phyloP scores from a whole-genome alignment of 1,284 basidiomycete genomes.

The Apiotrichum sp. region DNA sequence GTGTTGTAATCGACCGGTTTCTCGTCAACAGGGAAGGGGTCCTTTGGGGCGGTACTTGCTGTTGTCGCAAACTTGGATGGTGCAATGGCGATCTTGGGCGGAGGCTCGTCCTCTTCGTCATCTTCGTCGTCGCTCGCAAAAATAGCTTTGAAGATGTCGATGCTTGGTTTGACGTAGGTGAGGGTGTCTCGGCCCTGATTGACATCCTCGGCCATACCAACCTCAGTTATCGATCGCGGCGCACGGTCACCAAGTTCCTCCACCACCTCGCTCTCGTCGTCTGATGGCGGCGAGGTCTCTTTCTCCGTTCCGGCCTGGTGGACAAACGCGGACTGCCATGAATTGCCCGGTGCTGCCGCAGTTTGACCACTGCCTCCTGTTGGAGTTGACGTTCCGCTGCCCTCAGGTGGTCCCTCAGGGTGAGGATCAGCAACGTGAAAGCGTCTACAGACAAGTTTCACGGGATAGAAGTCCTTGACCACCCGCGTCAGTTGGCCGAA shows the following conservation, averaged over 20 bases:
- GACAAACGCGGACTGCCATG: constrained; percentile 39
- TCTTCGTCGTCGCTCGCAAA: constrained; percentile 85
- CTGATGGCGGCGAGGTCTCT: constrained; percentile 1
- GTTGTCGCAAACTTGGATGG: constrained; percentile 14
- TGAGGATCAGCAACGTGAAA: constrained; percentile 85
- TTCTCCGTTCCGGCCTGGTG: constrained; percentile 22
- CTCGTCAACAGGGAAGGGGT: constrained; percentile 22
- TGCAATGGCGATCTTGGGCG: constrained; percentile 19
- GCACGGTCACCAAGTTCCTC: constrained; percentile 22
- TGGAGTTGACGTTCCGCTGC: constrained; percentile 6
- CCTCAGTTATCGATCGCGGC: constrained; percentile 52
- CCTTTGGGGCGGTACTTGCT: constrained; percentile 10
- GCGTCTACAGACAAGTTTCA: constrained; percentile 80
- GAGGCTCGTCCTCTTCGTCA: constrained; percentile 53
- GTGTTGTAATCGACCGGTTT: constrained; percentile 32
- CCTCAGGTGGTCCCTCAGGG: constrained; percentile 48
- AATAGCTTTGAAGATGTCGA: constrained; percentile 93
- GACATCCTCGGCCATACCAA: constrained; percentile 84
- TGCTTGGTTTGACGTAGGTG: constrained; percentile 75
- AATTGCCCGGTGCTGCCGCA: constrained; percentile 10
- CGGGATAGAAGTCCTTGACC: constrained; percentile 68
- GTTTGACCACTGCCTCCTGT: not conserved
- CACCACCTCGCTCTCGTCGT: not conserved
- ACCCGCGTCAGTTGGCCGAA: constrained; percentile 80
- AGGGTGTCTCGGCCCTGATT: constrained; percentile 76